These are phyloP conservation scores for Comarum palustre DNA, from an alignment of 306 rosid species.

Conservation along the genomic window DNA sequence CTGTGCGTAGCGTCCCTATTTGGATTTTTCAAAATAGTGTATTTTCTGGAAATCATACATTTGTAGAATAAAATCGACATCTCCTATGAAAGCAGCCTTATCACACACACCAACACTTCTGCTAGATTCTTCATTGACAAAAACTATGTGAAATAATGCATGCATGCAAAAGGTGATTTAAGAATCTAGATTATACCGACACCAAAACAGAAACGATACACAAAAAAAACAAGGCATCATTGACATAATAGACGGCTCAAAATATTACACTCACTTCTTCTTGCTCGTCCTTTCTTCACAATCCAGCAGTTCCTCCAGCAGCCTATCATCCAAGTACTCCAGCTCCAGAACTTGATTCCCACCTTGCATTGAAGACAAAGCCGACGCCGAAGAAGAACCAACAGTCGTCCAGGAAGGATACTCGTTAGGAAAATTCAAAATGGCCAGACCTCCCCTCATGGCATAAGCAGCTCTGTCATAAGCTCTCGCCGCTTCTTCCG, in stretches of 20 bases:
- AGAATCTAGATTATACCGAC: conserved; percentile 12
- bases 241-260: neutral
- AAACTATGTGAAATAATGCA: neutral
- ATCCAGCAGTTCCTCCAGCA: conserved; percentile 84
- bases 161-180: conserved; percentile 5
- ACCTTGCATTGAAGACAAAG: conserved; percentile 25
- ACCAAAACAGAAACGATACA: conserved; percentile 5
- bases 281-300: conserved; percentile 43
- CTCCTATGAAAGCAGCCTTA: neutral
- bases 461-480: conserved; percentile 80
- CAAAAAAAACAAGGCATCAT: neutral
- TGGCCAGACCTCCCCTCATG: conserved; percentile 82
- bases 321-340: conserved; percentile 66
- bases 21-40: neutral
- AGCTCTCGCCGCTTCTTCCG: conserved; percentile 93
- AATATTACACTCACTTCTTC: conserved; percentile 8
- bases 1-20: no score
- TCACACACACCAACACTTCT: neutral
- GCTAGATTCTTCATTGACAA: conserved; percentile 13
- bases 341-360: conserved; percentile 54
- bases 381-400: conserved; percentile 20
- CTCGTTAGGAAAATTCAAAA: conserved; percentile 76
- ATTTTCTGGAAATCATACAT: neutral
- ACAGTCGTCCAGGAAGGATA: conserved; percentile 31
- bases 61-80: neutral